These are phyloP conservation scores for Axilococcus clingmanii DNA, from an alignment of 139 green algal species.

Conservation along the genomic window DNA sequence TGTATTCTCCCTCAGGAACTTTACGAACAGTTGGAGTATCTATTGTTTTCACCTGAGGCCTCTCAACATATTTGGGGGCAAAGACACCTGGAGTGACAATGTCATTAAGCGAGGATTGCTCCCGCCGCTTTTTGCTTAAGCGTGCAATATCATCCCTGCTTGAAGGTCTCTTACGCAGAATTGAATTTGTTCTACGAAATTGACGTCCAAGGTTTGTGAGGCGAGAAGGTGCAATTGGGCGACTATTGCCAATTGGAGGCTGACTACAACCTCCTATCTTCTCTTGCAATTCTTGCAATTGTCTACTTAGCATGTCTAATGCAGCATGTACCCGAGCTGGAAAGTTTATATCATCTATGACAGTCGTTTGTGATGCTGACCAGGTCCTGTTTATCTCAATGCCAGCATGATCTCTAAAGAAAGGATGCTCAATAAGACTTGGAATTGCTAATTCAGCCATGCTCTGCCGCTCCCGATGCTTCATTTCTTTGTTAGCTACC, in stretches of 20 bases:
- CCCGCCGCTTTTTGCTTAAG: constrained; percentile 10
- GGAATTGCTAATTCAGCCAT: neutral
- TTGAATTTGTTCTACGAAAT: too few species aligned
- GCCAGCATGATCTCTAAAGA: constrained; percentile 19
- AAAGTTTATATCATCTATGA: constrained; percentile 14
- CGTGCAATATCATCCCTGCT: too few species aligned
- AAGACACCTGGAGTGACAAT: constrained; percentile 11
- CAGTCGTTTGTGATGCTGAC: too few species aligned
- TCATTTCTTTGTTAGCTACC: too few species aligned
- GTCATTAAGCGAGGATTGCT: constrained; percentile 21
- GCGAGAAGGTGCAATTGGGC: too few species aligned
- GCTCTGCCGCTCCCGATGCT: too few species aligned
- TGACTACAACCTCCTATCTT: too few species aligned
- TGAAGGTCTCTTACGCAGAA: too few species aligned
- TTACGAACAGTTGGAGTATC: constrained; percentile 24
- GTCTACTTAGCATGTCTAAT: constrained; percentile 16
- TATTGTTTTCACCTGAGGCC: constrained; percentile 26
- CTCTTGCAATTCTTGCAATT: constrained; percentile 16
- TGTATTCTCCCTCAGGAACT: constrained; percentile 7
- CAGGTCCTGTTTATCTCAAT: too few species aligned
- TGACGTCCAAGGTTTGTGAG: too few species aligned
- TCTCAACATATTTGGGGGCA: constrained; percentile 39
- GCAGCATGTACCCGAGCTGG: constrained; percentile 20
- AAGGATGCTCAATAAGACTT: constrained; percentile 26
- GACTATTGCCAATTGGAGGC: too few species aligned